These are phyloP conservation scores for Bruguiera gymnorhiza DNA, from an alignment of 345 rosid genomes.

Conservation along the genomic window DNA sequence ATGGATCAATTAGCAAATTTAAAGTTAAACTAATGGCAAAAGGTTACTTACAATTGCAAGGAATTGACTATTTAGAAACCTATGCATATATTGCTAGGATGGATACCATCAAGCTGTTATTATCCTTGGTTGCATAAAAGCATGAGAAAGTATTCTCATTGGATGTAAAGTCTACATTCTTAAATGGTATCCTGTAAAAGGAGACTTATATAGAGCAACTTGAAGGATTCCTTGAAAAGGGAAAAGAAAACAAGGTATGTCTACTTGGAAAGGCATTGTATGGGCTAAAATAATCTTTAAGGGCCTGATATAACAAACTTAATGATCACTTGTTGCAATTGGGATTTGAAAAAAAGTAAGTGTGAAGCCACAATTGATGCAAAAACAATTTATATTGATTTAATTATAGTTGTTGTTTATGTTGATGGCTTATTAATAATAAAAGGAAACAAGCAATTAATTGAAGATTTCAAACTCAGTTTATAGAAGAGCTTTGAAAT, in stretches of 20 bases:
- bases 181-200: background rate
- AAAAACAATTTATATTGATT: background rate
- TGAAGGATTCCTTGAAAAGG: background rate
- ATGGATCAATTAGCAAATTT: too few species aligned
- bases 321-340: background rate
- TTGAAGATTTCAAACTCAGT: background rate
- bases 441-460: background rate
- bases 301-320: background rate
- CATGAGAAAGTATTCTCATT: background rate
- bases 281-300: background rate
- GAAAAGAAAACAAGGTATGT: background rate
- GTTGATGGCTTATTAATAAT: background rate
- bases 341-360: background rate
- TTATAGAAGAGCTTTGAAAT: too few species aligned
- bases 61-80: background rate
- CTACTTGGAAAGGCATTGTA: background rate
- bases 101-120: background rate
- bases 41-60: too few species aligned
- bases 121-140: background rate
- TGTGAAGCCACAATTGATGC: background rate
- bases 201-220: background rate
- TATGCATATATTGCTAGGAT: background rate
- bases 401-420: background rate
- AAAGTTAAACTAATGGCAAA: too few species aligned
- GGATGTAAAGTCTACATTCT: background rate